Percentiles rank a stretch among this genome's conserved stretches.
These are phyloP conservation scores for Datura wrightii DNA, from an alignment of 257 asterid genomes.

Conservation along the genomic window DNA sequence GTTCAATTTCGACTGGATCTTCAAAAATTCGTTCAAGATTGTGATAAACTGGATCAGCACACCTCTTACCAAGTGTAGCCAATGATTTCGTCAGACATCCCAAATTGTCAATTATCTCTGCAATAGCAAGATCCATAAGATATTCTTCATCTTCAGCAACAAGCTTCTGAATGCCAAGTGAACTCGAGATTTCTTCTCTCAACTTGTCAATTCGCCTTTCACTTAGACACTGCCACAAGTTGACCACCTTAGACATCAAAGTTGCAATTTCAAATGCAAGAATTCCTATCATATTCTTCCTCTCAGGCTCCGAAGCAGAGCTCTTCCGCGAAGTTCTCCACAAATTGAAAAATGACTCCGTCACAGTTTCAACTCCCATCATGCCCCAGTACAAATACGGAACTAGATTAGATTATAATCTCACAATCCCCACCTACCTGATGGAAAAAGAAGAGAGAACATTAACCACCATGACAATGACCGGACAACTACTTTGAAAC, in stretches of 20 bases:
- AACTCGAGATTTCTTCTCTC: slow-evolving; percentile 65
- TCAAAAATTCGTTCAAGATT: slow-evolving; percentile 60
- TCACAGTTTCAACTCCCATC: slow-evolving; percentile 66
- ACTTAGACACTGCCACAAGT: slow-evolving; percentile 68
- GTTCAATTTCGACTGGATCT: slow-evolving; percentile 55
- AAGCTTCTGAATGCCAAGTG: slow-evolving; percentile 71
- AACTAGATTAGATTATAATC: slow-evolving; percentile 34
- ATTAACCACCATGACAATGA: slow-evolving; percentile 32
- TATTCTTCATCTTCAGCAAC: slow-evolving; percentile 64
- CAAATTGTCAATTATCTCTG: slow-evolving; percentile 69
- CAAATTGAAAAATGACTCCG: slow-evolving; percentile 66
- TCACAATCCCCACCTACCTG: slow-evolving; percentile 43
- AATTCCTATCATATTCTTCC: slow-evolving; percentile 60
- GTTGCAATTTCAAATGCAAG: slow-evolving; percentile 75
- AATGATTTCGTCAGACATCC: slow-evolving; percentile 58
- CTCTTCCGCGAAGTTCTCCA: slow-evolving; percentile 75
- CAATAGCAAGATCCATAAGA: slow-evolving; percentile 72
- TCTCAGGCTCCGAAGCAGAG: slow-evolving; percentile 56
- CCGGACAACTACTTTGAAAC: not conserved
- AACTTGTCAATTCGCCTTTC: slow-evolving; percentile 61
- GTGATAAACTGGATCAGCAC: slow-evolving; percentile 61
- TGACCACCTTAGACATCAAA: slow-evolving; percentile 77
- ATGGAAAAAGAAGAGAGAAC: not conserved
- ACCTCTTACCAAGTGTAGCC: slow-evolving; percentile 71
- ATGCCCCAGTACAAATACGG: slow-evolving; percentile 36